Percentiles rank a stretch among this genome's conserved stretches.
Evolutionary conservation across 2,329 filamentous ascomycete species (phyloP).

Genomic region (Mariannaea elegans): DNA sequence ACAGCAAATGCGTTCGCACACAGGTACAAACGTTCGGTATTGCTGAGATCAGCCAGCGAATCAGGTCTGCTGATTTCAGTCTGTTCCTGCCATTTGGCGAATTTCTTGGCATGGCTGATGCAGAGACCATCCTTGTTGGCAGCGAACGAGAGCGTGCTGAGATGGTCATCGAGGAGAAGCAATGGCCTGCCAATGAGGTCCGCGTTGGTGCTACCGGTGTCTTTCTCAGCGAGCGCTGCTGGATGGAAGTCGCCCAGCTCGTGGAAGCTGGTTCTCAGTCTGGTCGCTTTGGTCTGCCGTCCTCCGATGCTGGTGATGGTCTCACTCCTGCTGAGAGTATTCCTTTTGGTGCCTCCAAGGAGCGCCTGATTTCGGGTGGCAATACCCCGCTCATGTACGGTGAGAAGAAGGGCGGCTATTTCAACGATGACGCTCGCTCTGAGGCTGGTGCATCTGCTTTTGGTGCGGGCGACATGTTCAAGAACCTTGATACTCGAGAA

Average conservation of each 20-base stretch:
- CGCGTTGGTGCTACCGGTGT: constrained; percentile 90
- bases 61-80: constrained; percentile 94
- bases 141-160: constrained; percentile 93
- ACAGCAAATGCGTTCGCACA: constrained; percentile 96
- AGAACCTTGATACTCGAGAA: constrained; percentile 91
- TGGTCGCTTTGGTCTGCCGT: constrained; percentile 44
- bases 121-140: constrained; percentile 85
- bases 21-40: constrained; percentile 97
- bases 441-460: constrained; percentile 93
- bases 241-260: constrained; percentile 87
- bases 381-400: constrained; percentile 70
- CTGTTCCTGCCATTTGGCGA: constrained; percentile 95
- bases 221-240: constrained; percentile 94
- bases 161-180: constrained; percentile 88
- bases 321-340: constrained; percentile 67
- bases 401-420: constrained; percentile 85
- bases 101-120: constrained; percentile 88
- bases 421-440: constrained; percentile 88
- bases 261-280: constrained; percentile 67
- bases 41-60: constrained; percentile 92
- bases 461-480: constrained; percentile 96
- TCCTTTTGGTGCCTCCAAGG: constrained; percentile 70
- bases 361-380: constrained; percentile 62
- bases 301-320: constrained; percentile 70
- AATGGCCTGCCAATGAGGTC: constrained; percentile 93